Base-by-base conservation (phyloP, 75 land plant species). In the Ceratopteris richardii region DNA sequence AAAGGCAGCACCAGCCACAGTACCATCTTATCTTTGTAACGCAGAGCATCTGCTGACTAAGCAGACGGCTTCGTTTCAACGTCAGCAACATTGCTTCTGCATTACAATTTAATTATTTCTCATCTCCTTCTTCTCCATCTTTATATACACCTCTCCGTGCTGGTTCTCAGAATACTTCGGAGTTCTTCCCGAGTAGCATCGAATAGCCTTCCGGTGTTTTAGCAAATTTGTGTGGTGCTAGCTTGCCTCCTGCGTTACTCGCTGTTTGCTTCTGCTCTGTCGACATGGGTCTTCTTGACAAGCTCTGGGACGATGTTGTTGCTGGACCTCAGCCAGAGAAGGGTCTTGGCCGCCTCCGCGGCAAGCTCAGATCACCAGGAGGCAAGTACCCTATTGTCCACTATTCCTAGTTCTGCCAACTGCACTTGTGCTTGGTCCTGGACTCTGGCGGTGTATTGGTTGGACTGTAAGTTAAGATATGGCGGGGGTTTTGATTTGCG, bases 291-390 rank as follows among this genome's bases (percentile, higher is more conserved):
- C 55, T 81, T 42, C 69, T 81, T 9, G 77, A 71, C 23, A 70
- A 73, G 70, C 68, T 82, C 26, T 82, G 86, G 86, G 86, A 82
- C 31, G 86, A 82, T 52, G 70, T 69, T 3, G 64, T 71, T 20
- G 86, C 75, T n/a, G 86, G 86, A 0, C 77, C 86, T 26, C 78
- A 75, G 41, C 86, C 81, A 5, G 76, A 71, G 14, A 18, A 5
- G 28, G 86, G 79, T 58, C 69, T 82, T 37, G 72, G 66, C 48
- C 46, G 29, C 19, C 75, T 82, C 26, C 54, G 70, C 14, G 50
- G 50, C 3, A 46, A 18, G 50, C 50, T 9, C 9, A 33, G 37
- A 33, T 3, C 9, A 4, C 9, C 37, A 4, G 37, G 9, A 33
- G 37, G 37, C 37, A 33, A 33, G 37, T 9, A 33, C 7, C 7